Base-by-base conservation (phyloP, 257 asterid species). In the Ballota nigra region DNA sequence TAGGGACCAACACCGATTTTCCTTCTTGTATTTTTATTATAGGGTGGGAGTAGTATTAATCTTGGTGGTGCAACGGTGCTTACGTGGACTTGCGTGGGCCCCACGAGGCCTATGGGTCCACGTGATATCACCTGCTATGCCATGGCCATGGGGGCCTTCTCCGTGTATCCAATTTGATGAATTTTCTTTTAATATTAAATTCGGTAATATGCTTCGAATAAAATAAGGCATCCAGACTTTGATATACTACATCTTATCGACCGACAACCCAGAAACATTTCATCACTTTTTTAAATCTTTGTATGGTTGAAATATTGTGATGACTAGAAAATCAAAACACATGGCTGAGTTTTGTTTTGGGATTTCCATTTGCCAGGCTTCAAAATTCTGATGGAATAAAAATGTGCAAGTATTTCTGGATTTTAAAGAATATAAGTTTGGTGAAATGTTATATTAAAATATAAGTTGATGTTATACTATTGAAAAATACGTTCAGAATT, bases 51-150 rank as follows among this genome's bases (percentile, higher is more conserved):
- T 3, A 10, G 47, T 41, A 41, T 12, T 41, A 2, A 41, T 16
- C 10, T 47, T 47, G 55, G 55, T 47, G 55, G 55, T 47, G 22
- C 55, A 47, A 1, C n/a, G 3, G 10, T 3, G 61, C 76, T 47
- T 12, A 68, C 79, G 72, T 81, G 82, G 85, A 18, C 3, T 4
- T 7, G 11, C 5, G 22, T 3, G 53, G 71, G 66, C 16, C 62
- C 66, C 11, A 45, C 34, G 0, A 2, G 19, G 10, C 38, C 24
- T 2, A 31, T 13, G 73, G 70, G 61, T 11, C 75, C 85, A 73
- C 79, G 75, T 74, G 83, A 77, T 28, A 8, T 51, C 72, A 73
- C 77, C 60, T 68, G 71, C 53, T 26, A 12, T 12, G 0, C 24
- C 23, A 75, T 29, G 61, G 34, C 6, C 6, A 4, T 68, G n/a